Conservation (phyloP, 2,329 filamentous ascomycete genomes). For the Grosmannia clavigera region DNA sequence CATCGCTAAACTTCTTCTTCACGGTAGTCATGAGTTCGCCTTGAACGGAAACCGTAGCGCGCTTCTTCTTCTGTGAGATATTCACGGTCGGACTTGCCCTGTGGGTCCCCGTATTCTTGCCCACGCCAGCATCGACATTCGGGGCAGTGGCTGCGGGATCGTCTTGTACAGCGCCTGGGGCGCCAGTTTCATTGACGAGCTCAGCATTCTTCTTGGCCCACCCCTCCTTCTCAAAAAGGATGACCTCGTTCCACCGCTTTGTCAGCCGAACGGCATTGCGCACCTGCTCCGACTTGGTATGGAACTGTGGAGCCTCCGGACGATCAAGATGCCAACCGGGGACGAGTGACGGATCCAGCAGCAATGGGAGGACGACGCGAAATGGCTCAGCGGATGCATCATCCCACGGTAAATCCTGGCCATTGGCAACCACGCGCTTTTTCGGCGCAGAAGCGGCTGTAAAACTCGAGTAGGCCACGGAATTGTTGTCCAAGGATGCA, state of each 20-base stretch:
- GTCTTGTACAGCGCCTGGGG: background rate
- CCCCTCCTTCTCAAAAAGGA: slow-evolving; percentile 26
- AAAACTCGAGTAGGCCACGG: slow-evolving; percentile 33
- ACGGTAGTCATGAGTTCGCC: background rate
- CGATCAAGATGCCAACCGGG: slow-evolving; percentile 38
- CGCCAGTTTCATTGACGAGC: background rate
- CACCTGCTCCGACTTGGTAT: slow-evolving; percentile 37
- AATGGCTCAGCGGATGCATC: slow-evolving; percentile 24
- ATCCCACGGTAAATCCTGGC: slow-evolving; percentile 12
- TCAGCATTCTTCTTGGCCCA: slow-evolving; percentile 29
- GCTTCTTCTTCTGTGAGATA: background rate
- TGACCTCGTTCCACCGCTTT: slow-evolving; percentile 33
- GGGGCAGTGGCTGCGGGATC: background rate
- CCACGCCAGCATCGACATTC: background rate
- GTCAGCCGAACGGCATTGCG: slow-evolving; percentile 41
- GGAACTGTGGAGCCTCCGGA: slow-evolving; percentile 28
- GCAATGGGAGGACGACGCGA: slow-evolving; percentile 35
- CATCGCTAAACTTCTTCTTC: background rate
- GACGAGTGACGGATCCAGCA: slow-evolving; percentile 40
- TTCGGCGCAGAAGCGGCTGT: background rate
- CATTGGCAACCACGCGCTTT: slow-evolving; percentile 2
- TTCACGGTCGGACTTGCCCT: slow-evolving; percentile 3
- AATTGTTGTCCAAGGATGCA: slow-evolving; percentile 27
- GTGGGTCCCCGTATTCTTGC: background rate
- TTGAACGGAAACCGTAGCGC: background rate